Base-by-base conservation (phyloP, 805 yeast species). In the Suhomyces kilbournensis region DNA sequence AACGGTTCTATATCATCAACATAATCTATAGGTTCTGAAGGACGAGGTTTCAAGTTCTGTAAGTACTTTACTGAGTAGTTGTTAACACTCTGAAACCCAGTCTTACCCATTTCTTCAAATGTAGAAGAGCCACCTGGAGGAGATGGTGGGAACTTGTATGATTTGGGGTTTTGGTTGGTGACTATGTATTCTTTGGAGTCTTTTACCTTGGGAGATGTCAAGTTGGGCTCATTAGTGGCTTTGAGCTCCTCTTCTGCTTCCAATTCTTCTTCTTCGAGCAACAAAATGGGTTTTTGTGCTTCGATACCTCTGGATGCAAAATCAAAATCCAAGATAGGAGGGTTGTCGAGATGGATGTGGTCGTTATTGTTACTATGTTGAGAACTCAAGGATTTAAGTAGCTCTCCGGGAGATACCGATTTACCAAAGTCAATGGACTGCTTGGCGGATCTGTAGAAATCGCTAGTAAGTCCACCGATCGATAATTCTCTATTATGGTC, bases 401-500 rank as follows among this genome's bases (percentile, higher is more conserved):
- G 64, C 63, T 70, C 75, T 49, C 62, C 68, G 49, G 69, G 78
- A 46, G 70, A 74, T 47, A 66, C 70, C 25, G 70, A 67, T 46
- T 68, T 67, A 17, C 62, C 63, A 8, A 60, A 51, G 34, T 67
- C 70, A 20, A 62, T 56, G 3, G 61, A 56, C 5, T 60, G 60
- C 40, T 53, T 62, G 42, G 46, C 54, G n/a, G 60, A 44, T 22
- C 61, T 60, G 43, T 56, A 62, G 8, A 65, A 42, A 57, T 63
- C 63, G 34, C 62, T 60, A 7, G 64, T 54, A 4, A 74, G 49
- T 10, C 86, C 87, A 6, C 84, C 79, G 44, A 87, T 77, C 2
- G 88, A 82, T 35, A 87, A 66, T 46, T 83, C 86, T 53, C 81
- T 80, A 53, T 78, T 77, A 64, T 87, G 92, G 45, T 82, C 83